phyloP scores from a whole-genome alignment of 2,329 filamentous ascomycete species.

The Fusarium anguioides region DNA sequence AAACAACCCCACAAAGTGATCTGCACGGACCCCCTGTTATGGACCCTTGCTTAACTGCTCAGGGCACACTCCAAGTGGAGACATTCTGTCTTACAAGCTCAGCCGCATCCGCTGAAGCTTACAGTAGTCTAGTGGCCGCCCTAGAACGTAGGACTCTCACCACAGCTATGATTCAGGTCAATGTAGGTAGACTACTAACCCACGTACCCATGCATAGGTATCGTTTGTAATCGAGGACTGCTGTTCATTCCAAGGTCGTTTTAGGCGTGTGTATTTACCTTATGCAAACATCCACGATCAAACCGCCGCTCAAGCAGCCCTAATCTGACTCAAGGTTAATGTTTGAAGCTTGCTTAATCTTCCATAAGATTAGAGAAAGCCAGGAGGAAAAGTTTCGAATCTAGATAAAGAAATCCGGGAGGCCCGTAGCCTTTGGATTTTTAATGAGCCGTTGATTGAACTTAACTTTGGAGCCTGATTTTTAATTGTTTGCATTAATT shows the following conservation, averaged over 20 bases:
- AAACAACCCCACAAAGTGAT: constrained; percentile 1
- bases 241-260: not conserved
- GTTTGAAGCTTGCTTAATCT: too few relatives aligned
- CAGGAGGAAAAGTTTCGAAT: too few relatives aligned
- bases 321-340: too few relatives aligned
- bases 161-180: not conserved
- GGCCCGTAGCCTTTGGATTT: not conserved
- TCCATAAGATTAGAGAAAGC: too few relatives aligned
- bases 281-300: too few relatives aligned
- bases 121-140: constrained; percentile 1
- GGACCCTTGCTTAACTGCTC: not conserved
- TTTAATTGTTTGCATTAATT: too few relatives aligned
- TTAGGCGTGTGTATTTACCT: not conserved
- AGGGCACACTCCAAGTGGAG: not conserved
- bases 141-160: not conserved
- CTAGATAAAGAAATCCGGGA: too few relatives aligned
- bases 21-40: not conserved
- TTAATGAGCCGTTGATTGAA: not conserved
- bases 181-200: not conserved
- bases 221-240: not conserved
- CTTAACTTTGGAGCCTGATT: not conserved
- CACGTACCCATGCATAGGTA: not conserved
- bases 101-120: constrained; percentile 19
- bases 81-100: not conserved
- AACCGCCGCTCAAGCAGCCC: too few relatives aligned